phyloP scores from a whole-genome alignment of 1,139 yeast genomes.

The Nakaseomyces nivariensis region DNA sequence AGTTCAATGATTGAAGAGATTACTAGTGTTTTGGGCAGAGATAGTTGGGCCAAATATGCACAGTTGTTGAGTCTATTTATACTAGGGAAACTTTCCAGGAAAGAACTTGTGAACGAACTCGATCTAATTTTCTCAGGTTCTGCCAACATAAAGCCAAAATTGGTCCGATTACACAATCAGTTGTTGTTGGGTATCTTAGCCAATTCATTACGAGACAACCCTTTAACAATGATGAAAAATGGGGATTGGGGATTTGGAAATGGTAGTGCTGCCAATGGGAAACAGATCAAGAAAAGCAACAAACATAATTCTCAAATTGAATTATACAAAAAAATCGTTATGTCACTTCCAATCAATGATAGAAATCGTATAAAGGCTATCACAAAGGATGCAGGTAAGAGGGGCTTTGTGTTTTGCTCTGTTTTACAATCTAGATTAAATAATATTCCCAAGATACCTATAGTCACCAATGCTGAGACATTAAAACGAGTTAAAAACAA shows the following conservation, averaged over 20 bases:
- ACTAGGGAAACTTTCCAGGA: slow-evolving; percentile 68
- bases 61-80: slow-evolving; percentile 66
- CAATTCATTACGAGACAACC: slow-evolving; percentile 57
- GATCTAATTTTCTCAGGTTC: slow-evolving; percentile 20
- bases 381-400: slow-evolving; percentile 71
- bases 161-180: slow-evolving; percentile 60
- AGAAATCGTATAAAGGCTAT: slow-evolving; percentile 76
- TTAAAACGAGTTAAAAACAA: slow-evolving; percentile 39
- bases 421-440: slow-evolving; percentile 77
- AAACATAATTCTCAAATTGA: slow-evolving; percentile 51
- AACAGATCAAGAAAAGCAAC: slow-evolving; percentile 19
- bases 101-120: slow-evolving; percentile 41
- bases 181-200: slow-evolving; percentile 72
- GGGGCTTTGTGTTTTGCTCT: slow-evolving; percentile 64
- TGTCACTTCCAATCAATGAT: slow-evolving; percentile 80
- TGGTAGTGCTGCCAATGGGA: slow-evolving; percentile 15
- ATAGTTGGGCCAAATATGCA: slow-evolving; percentile 79
- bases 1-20: slow-evolving; percentile 65
- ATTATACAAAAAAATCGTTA: slow-evolving; percentile 70
- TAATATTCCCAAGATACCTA: slow-evolving; percentile 80
- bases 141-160: slow-evolving; percentile 11
- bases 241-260: slow-evolving; percentile 29
- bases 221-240: slow-evolving; percentile 12
- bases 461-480: slow-evolving; percentile 36
- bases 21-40: slow-evolving; percentile 56